These are phyloP conservation scores for Hyaloperonospora brassicae DNA, from an alignment of 352 stramenopile species.

Conservation along the genomic window DNA sequence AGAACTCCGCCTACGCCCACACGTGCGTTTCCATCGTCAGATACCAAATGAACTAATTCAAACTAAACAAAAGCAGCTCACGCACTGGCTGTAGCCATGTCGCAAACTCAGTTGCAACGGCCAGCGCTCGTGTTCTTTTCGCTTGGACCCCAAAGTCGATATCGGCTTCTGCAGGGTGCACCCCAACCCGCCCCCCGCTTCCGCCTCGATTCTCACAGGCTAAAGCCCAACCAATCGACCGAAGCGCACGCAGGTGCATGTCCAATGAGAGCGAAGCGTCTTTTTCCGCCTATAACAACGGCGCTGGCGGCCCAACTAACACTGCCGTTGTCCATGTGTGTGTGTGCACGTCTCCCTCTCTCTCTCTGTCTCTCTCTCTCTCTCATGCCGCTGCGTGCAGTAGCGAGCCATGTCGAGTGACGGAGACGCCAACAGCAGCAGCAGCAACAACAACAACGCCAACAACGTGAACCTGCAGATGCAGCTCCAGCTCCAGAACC, in stretches of 20 bases:
- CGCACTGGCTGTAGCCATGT: too few species aligned
- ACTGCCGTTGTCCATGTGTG: conserved; percentile 1
- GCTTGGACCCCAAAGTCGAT: background rate
- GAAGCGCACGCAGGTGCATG: conserved; percentile 22
- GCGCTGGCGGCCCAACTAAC: conserved; percentile 13
- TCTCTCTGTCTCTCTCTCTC: background rate
- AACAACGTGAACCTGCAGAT: conserved; percentile 73
- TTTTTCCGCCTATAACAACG: conserved; percentile 69
- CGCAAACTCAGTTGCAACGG: too few species aligned
- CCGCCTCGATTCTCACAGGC: conserved; percentile 14
- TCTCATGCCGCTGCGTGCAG: background rate
- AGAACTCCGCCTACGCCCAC: too few species aligned
- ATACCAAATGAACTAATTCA: too few species aligned
- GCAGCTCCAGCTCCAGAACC: conserved; percentile 81
- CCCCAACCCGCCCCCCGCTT: conserved; percentile 6
- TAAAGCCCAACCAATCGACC: conserved; percentile 25
- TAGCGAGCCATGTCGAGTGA: conserved; percentile 45
- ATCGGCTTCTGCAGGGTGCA: conserved; percentile 5
- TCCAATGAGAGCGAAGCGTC: conserved; percentile 60
- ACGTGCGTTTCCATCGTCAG: too few species aligned
- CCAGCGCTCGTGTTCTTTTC: too few species aligned
- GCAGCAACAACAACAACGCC: conserved; percentile 16
- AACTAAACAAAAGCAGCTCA: too few species aligned
- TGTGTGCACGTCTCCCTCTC: too few species aligned
- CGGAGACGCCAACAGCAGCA: conserved; percentile 36